These are phyloP conservation scores for Alnus rubra DNA, from an alignment of 306 rosid genomes.

Conservation along the genomic window DNA sequence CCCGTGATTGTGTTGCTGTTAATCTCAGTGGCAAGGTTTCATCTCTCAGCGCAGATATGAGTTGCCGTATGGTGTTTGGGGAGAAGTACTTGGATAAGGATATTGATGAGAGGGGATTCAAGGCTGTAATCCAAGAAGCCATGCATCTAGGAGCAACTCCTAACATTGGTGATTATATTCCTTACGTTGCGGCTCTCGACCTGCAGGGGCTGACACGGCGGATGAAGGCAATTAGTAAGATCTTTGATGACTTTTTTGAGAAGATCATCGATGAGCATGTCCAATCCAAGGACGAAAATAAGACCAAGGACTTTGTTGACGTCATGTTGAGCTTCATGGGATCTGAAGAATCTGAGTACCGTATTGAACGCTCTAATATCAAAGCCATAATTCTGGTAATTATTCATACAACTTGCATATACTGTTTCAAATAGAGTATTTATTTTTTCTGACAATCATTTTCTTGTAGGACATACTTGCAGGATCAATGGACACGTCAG, in stretches of 20 bases:
- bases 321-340: constrained; percentile 54
- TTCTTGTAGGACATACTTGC: constrained; percentile 54
- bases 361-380: constrained; percentile 49
- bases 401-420: background rate
- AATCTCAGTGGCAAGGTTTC: constrained; percentile 49
- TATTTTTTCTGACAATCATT: background rate
- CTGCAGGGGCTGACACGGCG: constrained; percentile 58
- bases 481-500: constrained; percentile 49
- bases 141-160: constrained; percentile 39
- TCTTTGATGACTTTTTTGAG: constrained; percentile 56
- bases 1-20: constrained; percentile 28
- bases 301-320: constrained; percentile 61
- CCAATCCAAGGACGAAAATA: constrained; percentile 28
- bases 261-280: constrained; percentile 59
- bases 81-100: constrained; percentile 53
- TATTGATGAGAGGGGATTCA: constrained; percentile 53
- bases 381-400: constrained; percentile 61
- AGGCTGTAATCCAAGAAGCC: constrained; percentile 40
- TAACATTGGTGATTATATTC: constrained; percentile 57
- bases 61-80: constrained; percentile 60
- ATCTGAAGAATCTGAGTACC: constrained; percentile 47
- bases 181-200: constrained; percentile 48
- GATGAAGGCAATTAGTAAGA: constrained; percentile 41
- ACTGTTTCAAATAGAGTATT: background rate
- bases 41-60: constrained; percentile 37